Evolutionary conservation across 2,329 filamentous ascomycete species (phyloP).

Genomic region (Fusarium guadeloupense): DNA sequence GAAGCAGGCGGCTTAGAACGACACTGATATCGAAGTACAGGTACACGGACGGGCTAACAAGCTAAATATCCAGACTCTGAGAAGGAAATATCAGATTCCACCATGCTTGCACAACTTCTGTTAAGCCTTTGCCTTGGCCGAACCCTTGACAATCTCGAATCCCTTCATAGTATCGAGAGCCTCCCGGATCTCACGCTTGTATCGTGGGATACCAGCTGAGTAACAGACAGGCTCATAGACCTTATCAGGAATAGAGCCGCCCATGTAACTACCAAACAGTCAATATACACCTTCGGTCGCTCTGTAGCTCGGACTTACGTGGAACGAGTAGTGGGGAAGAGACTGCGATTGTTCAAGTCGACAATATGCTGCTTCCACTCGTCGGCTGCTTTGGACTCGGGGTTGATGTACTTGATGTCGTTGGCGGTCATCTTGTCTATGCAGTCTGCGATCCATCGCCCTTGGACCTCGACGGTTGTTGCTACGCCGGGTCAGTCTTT

Average conservation of each 20-base stretch:
- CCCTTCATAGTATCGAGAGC: constrained; percentile 34
- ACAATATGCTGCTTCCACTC: constrained; percentile 61
- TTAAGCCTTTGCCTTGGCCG: too few species aligned
- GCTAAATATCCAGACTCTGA: too few species aligned
- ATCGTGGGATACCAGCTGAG: constrained; percentile 52
- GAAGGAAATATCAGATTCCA: too few species aligned
- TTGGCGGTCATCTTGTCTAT: constrained; percentile 59
- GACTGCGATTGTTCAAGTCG: constrained; percentile 55
- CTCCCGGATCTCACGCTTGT: constrained; percentile 40
- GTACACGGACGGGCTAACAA: too few species aligned
- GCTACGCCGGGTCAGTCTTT: constrained; percentile 35
- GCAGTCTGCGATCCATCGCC: constrained; percentile 62
- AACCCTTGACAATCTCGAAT: constrained; percentile 37
- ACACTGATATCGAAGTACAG: too few species aligned
- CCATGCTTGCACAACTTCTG: too few species aligned
- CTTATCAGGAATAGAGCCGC: constrained; percentile 64
- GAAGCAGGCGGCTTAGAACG: too few species aligned
- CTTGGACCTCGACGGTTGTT: constrained; percentile 63
- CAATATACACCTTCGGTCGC: neutral
- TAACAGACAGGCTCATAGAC: constrained; percentile 61
- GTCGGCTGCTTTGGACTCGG: constrained; percentile 55
- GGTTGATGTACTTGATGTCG: constrained; percentile 60
- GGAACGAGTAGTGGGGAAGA: constrained; percentile 58
- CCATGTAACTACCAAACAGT: constrained; percentile 61
- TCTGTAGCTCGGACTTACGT: neutral